These are phyloP conservation scores for Tylopilus sp. DNA, from an alignment of 768 basidiomycete genomes.

Conservation along the genomic window DNA sequence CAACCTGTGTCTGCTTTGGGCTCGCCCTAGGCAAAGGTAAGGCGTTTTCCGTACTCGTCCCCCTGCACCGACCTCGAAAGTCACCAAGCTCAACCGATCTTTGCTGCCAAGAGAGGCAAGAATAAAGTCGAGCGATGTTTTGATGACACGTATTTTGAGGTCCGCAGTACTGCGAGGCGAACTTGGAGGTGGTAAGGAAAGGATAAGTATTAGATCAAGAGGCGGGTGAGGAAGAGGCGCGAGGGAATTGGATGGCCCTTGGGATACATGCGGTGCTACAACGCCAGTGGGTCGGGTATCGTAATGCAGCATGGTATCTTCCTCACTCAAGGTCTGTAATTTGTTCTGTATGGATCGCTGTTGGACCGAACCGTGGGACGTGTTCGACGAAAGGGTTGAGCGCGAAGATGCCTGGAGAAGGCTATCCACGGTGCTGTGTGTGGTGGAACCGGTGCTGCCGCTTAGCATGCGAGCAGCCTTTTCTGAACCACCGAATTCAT, in stretches of 20 bases:
- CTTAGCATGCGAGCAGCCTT: slow-evolving; percentile 81
- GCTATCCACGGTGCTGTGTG: slow-evolving; percentile 58
- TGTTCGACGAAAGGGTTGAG: slow-evolving; percentile 71
- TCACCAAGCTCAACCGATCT: slow-evolving; percentile 87
- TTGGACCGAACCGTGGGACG: slow-evolving; percentile 58
- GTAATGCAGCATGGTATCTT: slow-evolving; percentile 61
- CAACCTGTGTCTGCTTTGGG: slow-evolving; percentile 66
- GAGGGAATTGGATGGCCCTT: slow-evolving; percentile 76
- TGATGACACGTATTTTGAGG: slow-evolving; percentile 87
- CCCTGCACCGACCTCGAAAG: slow-evolving; percentile 84
- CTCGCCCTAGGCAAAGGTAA: slow-evolving; percentile 71
- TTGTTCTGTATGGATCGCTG: slow-evolving; percentile 40
- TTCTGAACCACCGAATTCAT: slow-evolving; percentile 75
- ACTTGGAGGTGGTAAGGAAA: slow-evolving; percentile 77
- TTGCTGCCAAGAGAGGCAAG: slow-evolving; percentile 69
- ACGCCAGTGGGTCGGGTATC: slow-evolving; percentile 47
- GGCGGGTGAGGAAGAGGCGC: slow-evolving; percentile 81
- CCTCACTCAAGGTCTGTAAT: slow-evolving; percentile 66
- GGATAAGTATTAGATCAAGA: slow-evolving; percentile 87
- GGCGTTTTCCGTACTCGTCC: slow-evolving; percentile 91
- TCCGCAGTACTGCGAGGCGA: slow-evolving; percentile 74
- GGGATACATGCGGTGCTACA: slow-evolving; percentile 68
- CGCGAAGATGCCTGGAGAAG: slow-evolving; percentile 63
- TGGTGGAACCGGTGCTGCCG: slow-evolving; percentile 61
- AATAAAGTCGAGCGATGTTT: slow-evolving; percentile 82